Evolutionary conservation across 768 basidiomycete species (phyloP), one percentile per base, ranked within the genome.

Genomic region (Serendipita indica): DNA sequence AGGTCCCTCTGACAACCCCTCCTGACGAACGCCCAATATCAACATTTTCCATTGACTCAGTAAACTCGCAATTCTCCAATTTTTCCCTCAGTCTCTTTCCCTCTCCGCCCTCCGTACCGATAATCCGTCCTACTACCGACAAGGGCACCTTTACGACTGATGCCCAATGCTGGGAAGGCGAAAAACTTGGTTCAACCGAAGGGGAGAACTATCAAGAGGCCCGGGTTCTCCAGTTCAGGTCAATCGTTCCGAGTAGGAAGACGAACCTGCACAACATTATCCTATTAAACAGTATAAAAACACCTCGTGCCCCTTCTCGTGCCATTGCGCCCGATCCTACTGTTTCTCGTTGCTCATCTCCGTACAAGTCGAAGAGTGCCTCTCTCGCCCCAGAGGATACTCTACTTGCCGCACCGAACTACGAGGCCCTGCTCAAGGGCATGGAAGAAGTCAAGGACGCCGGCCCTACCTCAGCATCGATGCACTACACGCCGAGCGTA

Each of bases 21-120:
- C 22, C 20, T 10, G 10, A 54, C 10, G 20, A 25, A 16, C 49
- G 16, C 20, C 49, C 16, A 16, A 16, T 16, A 3, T 54, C 49
- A n/a, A 54, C 22, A 32, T 54, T 7, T 16, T 54, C 49, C 30
- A 16, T 27, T 10, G n/a, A 16, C 16, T 54, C 49, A 3, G n/a
- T 16, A 18, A 32, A 27, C 30, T 54, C 49, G 20, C 22, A 32
- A 30, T 54, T 27, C 22, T 54, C 49, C 16, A 18, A 54, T 16
- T 54, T 54, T 33, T 54, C 49, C 10, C 49, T 54, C 30, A 54
- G 49, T 33, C 49, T 27, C n/a, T 54, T 54, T 28, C 49, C 49
- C 5, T 54, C 49, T 22, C 49, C 49, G 4, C 49, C 49, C 4
- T 54, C 49, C 10, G 49, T 54, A 4, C 49, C 49, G 7, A 12